These are phyloP conservation scores for Blastobotrys serpentis DNA, from an alignment of 1,139 yeast genomes.

Conservation along the genomic window DNA sequence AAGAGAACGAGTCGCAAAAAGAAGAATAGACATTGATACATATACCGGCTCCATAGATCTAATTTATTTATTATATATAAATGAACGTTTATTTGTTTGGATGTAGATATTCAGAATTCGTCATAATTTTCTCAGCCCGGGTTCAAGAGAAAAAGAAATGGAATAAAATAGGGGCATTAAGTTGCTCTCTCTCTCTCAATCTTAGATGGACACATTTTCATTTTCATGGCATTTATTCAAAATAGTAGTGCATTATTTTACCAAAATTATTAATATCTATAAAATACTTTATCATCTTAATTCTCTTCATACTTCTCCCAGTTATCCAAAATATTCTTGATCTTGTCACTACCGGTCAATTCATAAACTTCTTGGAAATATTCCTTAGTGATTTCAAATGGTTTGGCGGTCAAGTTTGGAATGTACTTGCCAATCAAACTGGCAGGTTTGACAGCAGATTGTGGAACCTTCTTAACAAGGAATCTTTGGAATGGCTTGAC, in stretches of 20 bases:
- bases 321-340: conserved; percentile 84
- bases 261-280: conserved; percentile 1
- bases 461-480: conserved; percentile 92
- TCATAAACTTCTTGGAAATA: conserved; percentile 94
- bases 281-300: not conserved
- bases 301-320: conserved; percentile 74
- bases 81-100: too few species aligned
- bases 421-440: conserved; percentile 91
- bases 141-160: too few species aligned
- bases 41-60: too few species aligned
- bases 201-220: too few species aligned
- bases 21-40: too few species aligned
- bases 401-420: conserved; percentile 98
- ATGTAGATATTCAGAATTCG: too few species aligned
- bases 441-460: conserved; percentile 91
- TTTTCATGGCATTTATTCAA: too few species aligned
- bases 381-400: conserved; percentile 92
- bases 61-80: too few species aligned
- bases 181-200: too few species aligned
- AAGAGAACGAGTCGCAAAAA: too few species aligned
- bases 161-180: too few species aligned
- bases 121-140: too few species aligned
- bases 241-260: not conserved
- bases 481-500: conserved; percentile 98
- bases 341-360: conserved; percentile 87